Conservation (phyloP, 495 filamentous ascomycete species). For the Trichoderma erinaceum region DNA sequence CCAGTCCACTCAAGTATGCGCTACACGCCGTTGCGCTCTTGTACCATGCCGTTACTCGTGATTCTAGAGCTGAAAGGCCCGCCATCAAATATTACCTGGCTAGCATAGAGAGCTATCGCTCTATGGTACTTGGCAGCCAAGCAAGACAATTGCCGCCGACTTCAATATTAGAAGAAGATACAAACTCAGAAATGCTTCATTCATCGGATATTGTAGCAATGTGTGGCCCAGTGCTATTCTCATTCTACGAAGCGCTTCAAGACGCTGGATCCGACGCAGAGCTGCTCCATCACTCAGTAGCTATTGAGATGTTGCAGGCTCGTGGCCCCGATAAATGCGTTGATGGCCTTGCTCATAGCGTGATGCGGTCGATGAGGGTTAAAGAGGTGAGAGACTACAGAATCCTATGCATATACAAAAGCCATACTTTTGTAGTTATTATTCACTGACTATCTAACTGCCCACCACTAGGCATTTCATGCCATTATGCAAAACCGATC, state of each 20-base stretch:
- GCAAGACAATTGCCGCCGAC: not conserved
- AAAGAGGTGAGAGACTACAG: not conserved
- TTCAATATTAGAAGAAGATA: not conserved
- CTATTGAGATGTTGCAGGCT: not conserved
- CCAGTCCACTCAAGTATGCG: not conserved
- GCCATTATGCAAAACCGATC: constrained; percentile 2
- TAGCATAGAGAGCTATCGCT: not conserved
- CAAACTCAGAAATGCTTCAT: no score
- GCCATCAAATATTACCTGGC: not conserved
- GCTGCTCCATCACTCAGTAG: not conserved
- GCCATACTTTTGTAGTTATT: not conserved
- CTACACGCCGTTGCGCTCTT: not conserved
- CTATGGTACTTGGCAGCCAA: not conserved
- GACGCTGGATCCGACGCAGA: not conserved
- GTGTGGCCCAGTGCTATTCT: not conserved
- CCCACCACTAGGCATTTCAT: not conserved
- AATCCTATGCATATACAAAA: not conserved
- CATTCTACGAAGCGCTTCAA: not conserved
- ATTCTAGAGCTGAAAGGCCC: not conserved
- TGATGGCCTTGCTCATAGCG: not conserved
- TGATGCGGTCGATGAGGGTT: not conserved
- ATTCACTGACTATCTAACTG: not conserved
- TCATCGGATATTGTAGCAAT: not conserved
- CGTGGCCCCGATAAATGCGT: not conserved
- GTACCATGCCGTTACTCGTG: not conserved